phyloP scores from a whole-genome alignment of 352 stramenopile genomes.

The Phytophthora pinifolia region DNA sequence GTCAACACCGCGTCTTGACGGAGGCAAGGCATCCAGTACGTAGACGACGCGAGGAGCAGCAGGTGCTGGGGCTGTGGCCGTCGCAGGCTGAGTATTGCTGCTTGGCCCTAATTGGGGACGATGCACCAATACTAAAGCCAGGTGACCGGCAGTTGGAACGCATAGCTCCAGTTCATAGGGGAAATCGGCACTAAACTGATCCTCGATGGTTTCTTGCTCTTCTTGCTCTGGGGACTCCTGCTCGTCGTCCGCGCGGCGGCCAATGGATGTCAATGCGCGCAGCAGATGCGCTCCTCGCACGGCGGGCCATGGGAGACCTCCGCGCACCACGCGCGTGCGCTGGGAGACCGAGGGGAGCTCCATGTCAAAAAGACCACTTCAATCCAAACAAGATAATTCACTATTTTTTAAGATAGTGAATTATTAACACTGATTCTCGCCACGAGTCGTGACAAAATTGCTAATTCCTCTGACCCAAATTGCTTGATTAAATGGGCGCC shows the following conservation, averaged over 20 bases:
- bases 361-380: too few species aligned
- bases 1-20: slow-evolving; percentile 16
- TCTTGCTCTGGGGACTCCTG: slow-evolving; percentile 1
- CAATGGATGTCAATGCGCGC: slow-evolving; percentile 15
- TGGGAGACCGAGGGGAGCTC: neutral
- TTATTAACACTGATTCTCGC: too few species aligned
- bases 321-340: slow-evolving; percentile 21
- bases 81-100: slow-evolving; percentile 11
- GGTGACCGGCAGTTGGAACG: slow-evolving; percentile 50
- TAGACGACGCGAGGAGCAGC: slow-evolving; percentile 53
- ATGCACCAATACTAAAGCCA: slow-evolving; percentile 58
- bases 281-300: slow-evolving; percentile 46
- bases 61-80: slow-evolving; percentile 2
- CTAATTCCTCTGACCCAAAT: too few species aligned
- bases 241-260: slow-evolving; percentile 4
- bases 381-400: too few species aligned
- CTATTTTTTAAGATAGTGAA: too few species aligned
- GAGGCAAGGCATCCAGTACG: slow-evolving; percentile 74
- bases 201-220: slow-evolving; percentile 1
- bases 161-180: slow-evolving; percentile 60
- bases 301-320: slow-evolving; percentile 49
- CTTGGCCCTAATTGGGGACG: slow-evolving; percentile 11
- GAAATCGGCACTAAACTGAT: slow-evolving; percentile 14
- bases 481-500: too few species aligned
- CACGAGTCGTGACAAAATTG: too few species aligned